These are phyloP conservation scores for Typha latifolia DNA, from an alignment of 176 grass and related monocot species.

Conservation along the genomic window DNA sequence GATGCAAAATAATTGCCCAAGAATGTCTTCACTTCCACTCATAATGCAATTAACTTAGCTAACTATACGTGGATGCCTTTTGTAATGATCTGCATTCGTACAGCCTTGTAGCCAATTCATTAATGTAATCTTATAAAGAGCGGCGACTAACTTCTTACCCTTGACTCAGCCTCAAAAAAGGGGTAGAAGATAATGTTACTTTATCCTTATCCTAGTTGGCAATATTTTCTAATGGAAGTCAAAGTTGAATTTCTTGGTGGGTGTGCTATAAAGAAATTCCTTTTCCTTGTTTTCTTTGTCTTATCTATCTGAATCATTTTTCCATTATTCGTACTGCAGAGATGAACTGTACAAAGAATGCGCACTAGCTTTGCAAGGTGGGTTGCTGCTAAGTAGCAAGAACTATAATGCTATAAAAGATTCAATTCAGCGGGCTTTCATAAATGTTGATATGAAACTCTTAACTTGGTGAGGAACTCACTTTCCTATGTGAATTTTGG, in stretches of 20 bases:
- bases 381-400: conserved; percentile 63
- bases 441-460: conserved; percentile 51
- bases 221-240: too few species aligned
- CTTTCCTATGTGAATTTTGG: conserved; percentile 1
- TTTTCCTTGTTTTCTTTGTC: background rate
- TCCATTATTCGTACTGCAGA: conserved; percentile 28
- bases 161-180: too few species aligned
- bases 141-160: too few species aligned
- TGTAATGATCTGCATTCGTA: too few species aligned
- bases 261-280: background rate
- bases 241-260: background rate
- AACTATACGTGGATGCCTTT: too few species aligned
- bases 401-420: conserved; percentile 54
- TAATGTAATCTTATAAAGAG: too few species aligned
- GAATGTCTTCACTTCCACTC: too few species aligned
- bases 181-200: too few species aligned
- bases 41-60: too few species aligned
- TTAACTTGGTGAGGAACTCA: conserved; percentile 51
- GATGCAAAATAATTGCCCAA: too few species aligned
- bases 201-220: too few species aligned
- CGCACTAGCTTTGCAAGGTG: conserved; percentile 48
- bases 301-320: background rate
- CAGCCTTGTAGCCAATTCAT: too few species aligned
- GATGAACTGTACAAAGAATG: conserved; percentile 95
- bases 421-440: conserved; percentile 64